A percentile compares a stretch with the other conserved stretches of the same genome.
phyloP scores from a whole-genome alignment of 1,139 yeast genomes.

The Candida pseudoviswanathii region DNA sequence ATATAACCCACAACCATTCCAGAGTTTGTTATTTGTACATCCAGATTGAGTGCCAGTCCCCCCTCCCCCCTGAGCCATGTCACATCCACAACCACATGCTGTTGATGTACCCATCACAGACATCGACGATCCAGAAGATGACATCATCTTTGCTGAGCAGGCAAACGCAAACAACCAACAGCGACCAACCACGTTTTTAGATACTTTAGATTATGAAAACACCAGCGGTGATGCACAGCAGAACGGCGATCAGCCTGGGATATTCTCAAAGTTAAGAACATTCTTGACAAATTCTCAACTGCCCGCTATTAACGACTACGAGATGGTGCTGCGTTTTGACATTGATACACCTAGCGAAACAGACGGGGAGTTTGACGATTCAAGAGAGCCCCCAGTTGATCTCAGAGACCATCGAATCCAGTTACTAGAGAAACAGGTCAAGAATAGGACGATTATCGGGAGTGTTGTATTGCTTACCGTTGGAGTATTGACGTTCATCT shows the following conservation, averaged over 20 bases:
- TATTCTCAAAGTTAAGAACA: slow-evolving; percentile 12
- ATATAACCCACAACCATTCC: not conserved
- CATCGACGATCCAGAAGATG: slow-evolving; percentile 57
- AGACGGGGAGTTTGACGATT: slow-evolving; percentile 8
- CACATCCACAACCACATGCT: slow-evolving; percentile 27
- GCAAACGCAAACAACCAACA: not conserved
- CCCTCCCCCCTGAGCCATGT: not conserved
- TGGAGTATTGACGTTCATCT: slow-evolving; percentile 9
- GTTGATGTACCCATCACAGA: slow-evolving; percentile 63
- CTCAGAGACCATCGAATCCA: slow-evolving; percentile 15
- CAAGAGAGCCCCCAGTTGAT: slow-evolving; percentile 14
- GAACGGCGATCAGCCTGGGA: not conserved
- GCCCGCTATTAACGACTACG: slow-evolving; percentile 11
- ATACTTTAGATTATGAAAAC: slow-evolving; percentile 27
- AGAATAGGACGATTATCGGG: slow-evolving; percentile 15
- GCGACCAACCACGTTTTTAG: slow-evolving; percentile 13
- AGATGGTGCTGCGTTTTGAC: slow-evolving; percentile 15
- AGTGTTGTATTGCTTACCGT: slow-evolving; percentile 11
- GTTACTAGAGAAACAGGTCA: slow-evolving; percentile 16
- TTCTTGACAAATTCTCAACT: slow-evolving; percentile 8
- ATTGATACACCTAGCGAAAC: slow-evolving; percentile 10
- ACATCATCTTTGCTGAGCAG: slow-evolving; percentile 31
- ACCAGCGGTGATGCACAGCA: slow-evolving; percentile 4
- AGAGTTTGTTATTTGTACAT: not conserved
- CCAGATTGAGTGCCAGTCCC: not conserved